Conservation (phyloP, 805 yeast species). For the Candida dendrica region DNA sequence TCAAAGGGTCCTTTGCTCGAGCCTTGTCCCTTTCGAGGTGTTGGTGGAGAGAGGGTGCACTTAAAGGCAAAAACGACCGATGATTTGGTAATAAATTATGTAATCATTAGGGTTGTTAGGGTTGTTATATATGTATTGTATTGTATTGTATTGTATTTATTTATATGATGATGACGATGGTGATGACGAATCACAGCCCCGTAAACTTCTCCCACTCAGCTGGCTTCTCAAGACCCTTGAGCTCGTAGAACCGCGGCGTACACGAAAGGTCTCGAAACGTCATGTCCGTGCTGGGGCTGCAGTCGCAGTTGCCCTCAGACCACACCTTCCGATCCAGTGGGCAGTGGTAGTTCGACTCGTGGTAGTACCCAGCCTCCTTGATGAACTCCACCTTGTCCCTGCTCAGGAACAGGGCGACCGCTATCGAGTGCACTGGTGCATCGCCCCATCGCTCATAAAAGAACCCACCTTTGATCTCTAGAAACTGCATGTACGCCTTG, state of each 20-base stretch:
- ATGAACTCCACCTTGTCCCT: slow-evolving; percentile 66
- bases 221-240: slow-evolving; percentile 48
- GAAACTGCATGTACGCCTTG: slow-evolving; percentile 55
- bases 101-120: background rate
- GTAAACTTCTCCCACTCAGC: slow-evolving; percentile 55
- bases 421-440: slow-evolving; percentile 82
- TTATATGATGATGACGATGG: too few relatives aligned
- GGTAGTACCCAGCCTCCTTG: slow-evolving; percentile 74
- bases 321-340: slow-evolving; percentile 55
- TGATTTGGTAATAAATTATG: background rate
- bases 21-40: too few relatives aligned
- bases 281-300: slow-evolving; percentile 58
- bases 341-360: slow-evolving; percentile 70
- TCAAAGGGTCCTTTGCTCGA: too few relatives aligned
- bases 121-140: background rate
- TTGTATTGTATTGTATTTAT: too few relatives aligned
- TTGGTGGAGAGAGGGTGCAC: background rate
- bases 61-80: background rate
- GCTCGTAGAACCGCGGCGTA: slow-evolving; percentile 47
- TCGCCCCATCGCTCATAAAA: slow-evolving; percentile 92
- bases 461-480: slow-evolving; percentile 76
- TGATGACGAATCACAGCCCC: background rate
- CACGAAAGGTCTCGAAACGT: slow-evolving; percentile 70
- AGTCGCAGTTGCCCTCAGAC: slow-evolving; percentile 52
- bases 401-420: slow-evolving; percentile 68